Conservation (phyloP, 106 monocot genomes). For the Allium sativum region DNA sequence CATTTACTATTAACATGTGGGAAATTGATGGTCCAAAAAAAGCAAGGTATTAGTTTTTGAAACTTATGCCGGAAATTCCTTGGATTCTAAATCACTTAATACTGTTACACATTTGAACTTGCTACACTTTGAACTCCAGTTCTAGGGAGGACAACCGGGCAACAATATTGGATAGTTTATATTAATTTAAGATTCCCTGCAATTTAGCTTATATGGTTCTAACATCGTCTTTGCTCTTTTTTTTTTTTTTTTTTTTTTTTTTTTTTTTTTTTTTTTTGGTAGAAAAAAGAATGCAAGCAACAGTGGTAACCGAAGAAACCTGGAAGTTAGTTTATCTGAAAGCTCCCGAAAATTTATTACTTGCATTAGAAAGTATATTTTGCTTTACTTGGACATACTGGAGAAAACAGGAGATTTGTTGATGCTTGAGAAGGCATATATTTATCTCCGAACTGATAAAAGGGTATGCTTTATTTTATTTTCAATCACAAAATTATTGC, state of each 20-base stretch:
- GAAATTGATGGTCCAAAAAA: slow-evolving; percentile 94
- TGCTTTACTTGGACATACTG: slow-evolving; percentile 77
- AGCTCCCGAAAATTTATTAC: slow-evolving; percentile 98
- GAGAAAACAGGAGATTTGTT: slow-evolving; percentile 64
- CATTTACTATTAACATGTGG: slow-evolving; percentile 98
- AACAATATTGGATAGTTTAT: too few species aligned
- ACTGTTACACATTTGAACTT: too few species aligned
- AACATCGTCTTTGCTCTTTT: too few species aligned
- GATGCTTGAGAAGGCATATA: slow-evolving; percentile 83
- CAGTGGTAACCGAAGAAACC: slow-evolving; percentile 44
- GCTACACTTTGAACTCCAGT: too few species aligned
- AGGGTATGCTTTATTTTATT: slow-evolving; percentile 29
- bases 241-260: too few species aligned
- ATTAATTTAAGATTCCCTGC: too few species aligned
- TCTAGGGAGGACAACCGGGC: too few species aligned
- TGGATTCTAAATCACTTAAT: too few species aligned
- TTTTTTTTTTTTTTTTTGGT: neutral
- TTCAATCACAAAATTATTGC: too few species aligned
- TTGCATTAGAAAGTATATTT: slow-evolving; percentile 86
- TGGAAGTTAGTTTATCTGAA: slow-evolving; percentile 88
- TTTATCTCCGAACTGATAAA: slow-evolving; percentile 82
- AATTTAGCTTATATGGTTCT: too few species aligned
- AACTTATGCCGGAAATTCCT: neutral
- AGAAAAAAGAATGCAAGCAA: slow-evolving; percentile 46
- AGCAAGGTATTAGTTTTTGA: slow-evolving; percentile 35